These are phyloP conservation scores for Pseudogymnoascus sp. DNA, from an alignment of 2,329 filamentous ascomycete species.

Conservation along the genomic window DNA sequence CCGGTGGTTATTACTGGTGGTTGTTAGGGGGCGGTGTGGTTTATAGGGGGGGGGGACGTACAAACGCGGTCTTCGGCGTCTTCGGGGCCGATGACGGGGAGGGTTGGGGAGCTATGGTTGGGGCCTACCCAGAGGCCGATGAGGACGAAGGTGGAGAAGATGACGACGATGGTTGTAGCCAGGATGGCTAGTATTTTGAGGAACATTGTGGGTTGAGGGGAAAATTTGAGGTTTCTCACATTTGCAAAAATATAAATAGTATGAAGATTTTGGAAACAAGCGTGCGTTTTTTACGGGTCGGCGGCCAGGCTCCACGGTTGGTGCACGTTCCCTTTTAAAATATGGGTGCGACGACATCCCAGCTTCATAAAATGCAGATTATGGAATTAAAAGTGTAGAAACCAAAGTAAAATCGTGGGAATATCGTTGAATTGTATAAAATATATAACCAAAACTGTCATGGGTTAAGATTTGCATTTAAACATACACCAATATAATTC, in stretches of 20 bases:
- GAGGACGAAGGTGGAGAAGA: background rate
- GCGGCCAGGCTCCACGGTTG: background rate
- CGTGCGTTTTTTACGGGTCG: background rate
- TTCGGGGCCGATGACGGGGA: constrained; percentile 10
- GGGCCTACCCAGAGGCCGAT: background rate
- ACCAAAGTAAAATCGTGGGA: background rate
- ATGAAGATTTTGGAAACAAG: background rate
- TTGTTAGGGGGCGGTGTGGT: background rate
- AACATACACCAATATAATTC: background rate
- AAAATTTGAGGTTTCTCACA: background rate
- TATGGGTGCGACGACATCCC: background rate
- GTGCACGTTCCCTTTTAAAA: background rate
- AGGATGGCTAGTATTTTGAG: background rate
- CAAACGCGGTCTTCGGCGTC: constrained; percentile 13
- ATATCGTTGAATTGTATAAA: background rate
- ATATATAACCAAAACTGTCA: background rate
- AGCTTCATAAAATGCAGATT: background rate
- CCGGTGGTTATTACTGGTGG: constrained; percentile 8
- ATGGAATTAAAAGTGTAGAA: background rate
- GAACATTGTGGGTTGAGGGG: background rate
- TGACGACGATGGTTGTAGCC: background rate
- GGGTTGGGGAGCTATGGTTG: background rate
- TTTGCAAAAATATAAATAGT: background rate
- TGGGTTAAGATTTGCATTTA: background rate
- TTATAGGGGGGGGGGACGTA: background rate